These are phyloP conservation scores for Rutstroemia sp. DNA, from an alignment of 2,329 filamentous ascomycete species.

Conservation along the genomic window DNA sequence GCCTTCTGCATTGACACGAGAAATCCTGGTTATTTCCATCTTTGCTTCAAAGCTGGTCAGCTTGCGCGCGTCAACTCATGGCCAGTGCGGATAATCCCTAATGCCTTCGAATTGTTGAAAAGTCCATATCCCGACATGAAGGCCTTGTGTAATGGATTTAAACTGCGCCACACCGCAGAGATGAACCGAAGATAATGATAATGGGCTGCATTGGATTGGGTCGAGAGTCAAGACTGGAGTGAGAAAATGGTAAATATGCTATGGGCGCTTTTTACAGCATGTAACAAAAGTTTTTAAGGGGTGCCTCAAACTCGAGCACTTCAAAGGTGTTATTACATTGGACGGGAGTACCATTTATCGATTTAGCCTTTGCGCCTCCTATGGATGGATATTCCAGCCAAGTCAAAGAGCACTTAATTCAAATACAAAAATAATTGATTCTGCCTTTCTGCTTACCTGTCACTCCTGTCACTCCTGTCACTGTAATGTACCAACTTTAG, in stretches of 20 bases:
- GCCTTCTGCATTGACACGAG: slow-evolving; percentile 92
- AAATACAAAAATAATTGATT: neutral
- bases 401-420: neutral
- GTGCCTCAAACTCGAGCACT: neutral
- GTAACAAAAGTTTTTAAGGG: neutral
- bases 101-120: slow-evolving; percentile 85
- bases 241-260: neutral
- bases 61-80: slow-evolving; percentile 67
- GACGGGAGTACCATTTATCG: neutral
- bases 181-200: slow-evolving; percentile 17
- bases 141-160: slow-evolving; percentile 94
- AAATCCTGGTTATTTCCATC: slow-evolving; percentile 87
- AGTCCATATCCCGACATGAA: slow-evolving; percentile 91
- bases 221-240: neutral
- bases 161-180: slow-evolving; percentile 37
- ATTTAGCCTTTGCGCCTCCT: neutral
- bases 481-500: too few relatives aligned
- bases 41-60: slow-evolving; percentile 91
- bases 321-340: neutral
- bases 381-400: neutral
- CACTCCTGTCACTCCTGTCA: too few relatives aligned
- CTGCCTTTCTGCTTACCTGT: too few relatives aligned
- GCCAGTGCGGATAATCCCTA: slow-evolving; percentile 84
- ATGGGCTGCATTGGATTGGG: neutral
- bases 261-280: neutral